Evolutionary conservation across 257 asterid species (phyloP).

Genomic region (Ehretia macrophylla): DNA sequence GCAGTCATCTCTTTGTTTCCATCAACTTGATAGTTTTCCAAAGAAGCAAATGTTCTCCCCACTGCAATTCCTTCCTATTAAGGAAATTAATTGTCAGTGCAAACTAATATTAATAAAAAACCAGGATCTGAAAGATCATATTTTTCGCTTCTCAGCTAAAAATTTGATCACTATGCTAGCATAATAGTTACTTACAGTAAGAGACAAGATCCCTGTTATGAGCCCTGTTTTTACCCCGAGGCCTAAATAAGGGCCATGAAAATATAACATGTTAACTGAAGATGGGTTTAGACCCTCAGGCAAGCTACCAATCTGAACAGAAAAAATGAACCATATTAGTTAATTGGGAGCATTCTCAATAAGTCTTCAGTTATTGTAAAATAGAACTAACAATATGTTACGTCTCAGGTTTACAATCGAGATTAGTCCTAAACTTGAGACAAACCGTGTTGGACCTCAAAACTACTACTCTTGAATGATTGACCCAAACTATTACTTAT

Average conservation of each 20-base stretch:
- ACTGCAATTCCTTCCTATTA: constrained; percentile 88
- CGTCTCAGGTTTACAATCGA: no score
- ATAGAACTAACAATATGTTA: neutral
- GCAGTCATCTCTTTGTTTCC: constrained; percentile 99
- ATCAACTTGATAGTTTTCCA: constrained; percentile 88
- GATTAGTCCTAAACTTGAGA: no score
- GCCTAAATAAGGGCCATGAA: constrained; percentile 51
- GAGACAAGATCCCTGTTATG: constrained; percentile 83
- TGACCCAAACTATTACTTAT: no score
- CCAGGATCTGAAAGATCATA: no score
- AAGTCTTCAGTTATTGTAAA: neutral
- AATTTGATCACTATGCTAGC: neutral
- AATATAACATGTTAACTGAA: constrained; percentile 68
- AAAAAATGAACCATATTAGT: neutral
- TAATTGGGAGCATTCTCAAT: neutral
- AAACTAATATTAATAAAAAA: no score
- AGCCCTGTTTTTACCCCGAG: constrained; percentile 84
- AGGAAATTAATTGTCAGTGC: neutral
- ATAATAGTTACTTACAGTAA: constrained; percentile 51
- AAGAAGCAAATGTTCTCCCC: constrained; percentile 84
- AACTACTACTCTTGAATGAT: no score
- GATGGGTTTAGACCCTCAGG: constrained; percentile 87
- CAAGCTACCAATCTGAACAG: constrained; percentile 70
- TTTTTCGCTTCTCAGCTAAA: no score
- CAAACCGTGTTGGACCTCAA: no score